A percentile compares a stretch with the other conserved stretches of the same genome.
phyloP scores from a whole-genome alignment of 2,329 filamentous ascomycete genomes.

The Xylaria sp. region DNA sequence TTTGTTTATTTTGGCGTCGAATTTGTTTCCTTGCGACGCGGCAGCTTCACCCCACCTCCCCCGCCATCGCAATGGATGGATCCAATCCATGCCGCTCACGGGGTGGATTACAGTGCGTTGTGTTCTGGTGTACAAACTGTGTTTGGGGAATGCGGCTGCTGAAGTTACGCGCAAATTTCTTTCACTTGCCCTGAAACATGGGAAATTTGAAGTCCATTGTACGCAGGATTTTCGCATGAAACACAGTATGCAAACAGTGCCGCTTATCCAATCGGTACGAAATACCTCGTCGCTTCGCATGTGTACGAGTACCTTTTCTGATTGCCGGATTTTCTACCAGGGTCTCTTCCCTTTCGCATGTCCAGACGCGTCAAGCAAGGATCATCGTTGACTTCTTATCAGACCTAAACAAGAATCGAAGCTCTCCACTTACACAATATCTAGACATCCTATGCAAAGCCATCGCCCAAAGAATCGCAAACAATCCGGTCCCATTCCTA shows the following conservation, averaged over 20 bases:
- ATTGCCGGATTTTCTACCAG: background rate
- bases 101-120: too few relatives aligned
- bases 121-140: background rate
- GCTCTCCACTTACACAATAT: background rate
- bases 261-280: background rate
- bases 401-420: background rate
- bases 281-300: background rate
- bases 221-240: background rate
- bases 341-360: background rate
- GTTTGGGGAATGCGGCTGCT: background rate
- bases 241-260: background rate
- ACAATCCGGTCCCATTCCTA: background rate
- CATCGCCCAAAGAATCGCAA: background rate
- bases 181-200: background rate
- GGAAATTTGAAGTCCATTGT: background rate
- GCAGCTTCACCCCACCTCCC: constrained; percentile 8
- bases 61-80: constrained; percentile 4
- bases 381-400: background rate
- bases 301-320: background rate
- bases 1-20: constrained; percentile 27
- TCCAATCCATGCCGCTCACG: too few relatives aligned
- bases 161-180: background rate
- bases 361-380: constrained; percentile 3
- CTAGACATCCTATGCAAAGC: too few relatives aligned
- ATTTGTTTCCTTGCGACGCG: constrained; percentile 21